These are phyloP conservation scores for Mycena chlorophos DNA, from an alignment of 768 basidiomycete genomes.

Conservation along the genomic window DNA sequence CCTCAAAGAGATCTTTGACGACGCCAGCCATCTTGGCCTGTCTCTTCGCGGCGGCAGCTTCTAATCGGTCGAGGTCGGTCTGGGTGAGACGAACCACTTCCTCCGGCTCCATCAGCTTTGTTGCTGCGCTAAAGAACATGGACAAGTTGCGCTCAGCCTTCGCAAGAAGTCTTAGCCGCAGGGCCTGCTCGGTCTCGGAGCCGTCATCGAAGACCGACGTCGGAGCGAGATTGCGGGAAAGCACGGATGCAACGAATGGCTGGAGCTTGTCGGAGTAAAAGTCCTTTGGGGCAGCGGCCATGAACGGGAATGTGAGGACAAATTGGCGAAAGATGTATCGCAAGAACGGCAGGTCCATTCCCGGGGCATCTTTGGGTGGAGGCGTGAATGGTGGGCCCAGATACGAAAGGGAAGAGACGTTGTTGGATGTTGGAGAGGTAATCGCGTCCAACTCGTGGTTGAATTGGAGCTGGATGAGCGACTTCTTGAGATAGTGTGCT, in stretches of 20 bases:
- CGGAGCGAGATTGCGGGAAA: conserved; percentile 75
- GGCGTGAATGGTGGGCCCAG: conserved; percentile 87
- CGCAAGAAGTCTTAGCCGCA: conserved; percentile 65
- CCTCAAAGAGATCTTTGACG: conserved; percentile 66
- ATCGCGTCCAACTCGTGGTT: conserved; percentile 72
- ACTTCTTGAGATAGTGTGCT: conserved; percentile 98
- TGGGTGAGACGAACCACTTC: conserved; percentile 90
- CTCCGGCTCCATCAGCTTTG: conserved; percentile 81
- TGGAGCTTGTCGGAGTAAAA: conserved; percentile 96
- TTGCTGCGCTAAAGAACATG: conserved; percentile 78
- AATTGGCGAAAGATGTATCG: conserved; percentile 91
- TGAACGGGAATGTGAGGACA: conserved; percentile 92
- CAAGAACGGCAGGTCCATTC: conserved; percentile 81
- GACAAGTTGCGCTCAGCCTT: conserved; percentile 85
- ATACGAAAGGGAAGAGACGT: conserved; percentile 73
- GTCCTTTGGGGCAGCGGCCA: conserved; percentile 81
- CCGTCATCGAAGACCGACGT: conserved; percentile 60
- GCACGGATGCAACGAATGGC: conserved; percentile 83
- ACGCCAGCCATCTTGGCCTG: conserved; percentile 47
- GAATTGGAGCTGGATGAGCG: conserved; percentile 86
- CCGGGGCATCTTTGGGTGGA: conserved; percentile 56
- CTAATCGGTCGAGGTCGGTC: conserved; percentile 76
- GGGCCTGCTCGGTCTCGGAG: conserved; percentile 51
- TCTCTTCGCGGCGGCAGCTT: conserved; percentile 65
- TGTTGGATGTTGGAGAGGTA: conserved; percentile 47